Evolutionary conservation across 2,329 filamentous ascomycete species (phyloP).

Genomic region (Aspergillus fumigatus): DNA sequence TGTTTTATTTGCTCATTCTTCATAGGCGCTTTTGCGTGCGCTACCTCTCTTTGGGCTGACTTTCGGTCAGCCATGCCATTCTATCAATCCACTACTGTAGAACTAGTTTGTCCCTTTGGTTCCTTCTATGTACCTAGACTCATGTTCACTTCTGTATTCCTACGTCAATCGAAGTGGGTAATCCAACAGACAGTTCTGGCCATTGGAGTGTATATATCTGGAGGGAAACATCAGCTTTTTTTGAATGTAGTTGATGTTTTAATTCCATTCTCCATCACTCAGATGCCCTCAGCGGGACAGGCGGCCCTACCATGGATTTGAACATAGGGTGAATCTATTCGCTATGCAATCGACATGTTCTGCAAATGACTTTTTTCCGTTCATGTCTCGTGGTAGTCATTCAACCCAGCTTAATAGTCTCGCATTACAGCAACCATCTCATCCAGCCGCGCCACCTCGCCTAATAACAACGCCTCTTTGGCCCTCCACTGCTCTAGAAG

Average conservation of each 20-base stretch:
- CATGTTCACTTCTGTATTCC: background rate
- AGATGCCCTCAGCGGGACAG: background rate
- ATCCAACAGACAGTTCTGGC: background rate
- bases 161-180: background rate
- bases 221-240: background rate
- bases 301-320: background rate
- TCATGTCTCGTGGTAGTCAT: conserved; percentile 1
- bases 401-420: conserved; percentile 57
- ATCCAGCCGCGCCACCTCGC: conserved; percentile 76
- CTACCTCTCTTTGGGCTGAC: background rate
- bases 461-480: conserved; percentile 66
- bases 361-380: background rate
- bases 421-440: conserved; percentile 77
- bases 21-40: background rate
- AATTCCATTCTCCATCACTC: background rate
- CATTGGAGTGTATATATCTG: background rate
- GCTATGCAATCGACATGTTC: background rate
- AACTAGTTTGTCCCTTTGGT: background rate
- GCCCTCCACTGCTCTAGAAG: conserved; percentile 60
- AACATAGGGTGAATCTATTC: background rate
- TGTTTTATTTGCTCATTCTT: background rate
- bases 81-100: background rate
- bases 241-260: background rate
- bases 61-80: background rate
- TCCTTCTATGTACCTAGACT: background rate